Conservation (phyloP, 73 alveolate species). For the Urostyla sp. region DNA sequence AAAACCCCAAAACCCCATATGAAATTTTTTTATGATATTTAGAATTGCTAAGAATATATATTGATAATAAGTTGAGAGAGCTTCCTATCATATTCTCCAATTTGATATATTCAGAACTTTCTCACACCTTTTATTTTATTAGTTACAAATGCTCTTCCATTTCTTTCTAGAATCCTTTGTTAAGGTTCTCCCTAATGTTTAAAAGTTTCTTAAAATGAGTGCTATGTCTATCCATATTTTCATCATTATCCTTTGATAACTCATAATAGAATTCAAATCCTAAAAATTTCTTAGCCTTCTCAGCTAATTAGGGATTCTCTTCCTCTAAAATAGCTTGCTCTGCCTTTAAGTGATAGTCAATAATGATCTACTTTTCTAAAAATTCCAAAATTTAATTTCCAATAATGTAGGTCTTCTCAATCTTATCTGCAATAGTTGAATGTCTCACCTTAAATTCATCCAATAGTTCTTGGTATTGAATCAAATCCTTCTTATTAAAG, state of each 20-base stretch:
- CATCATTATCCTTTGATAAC: neutral
- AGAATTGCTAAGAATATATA: too few species aligned
- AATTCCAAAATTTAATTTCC: slow-evolving; percentile 46
- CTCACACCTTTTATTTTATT: too few species aligned
- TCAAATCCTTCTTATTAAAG: slow-evolving; percentile 32
- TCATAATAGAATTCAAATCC: slow-evolving; percentile 51
- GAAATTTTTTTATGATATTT: too few species aligned
- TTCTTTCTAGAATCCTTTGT: slow-evolving; percentile 5
- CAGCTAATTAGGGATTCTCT: slow-evolving; percentile 55
- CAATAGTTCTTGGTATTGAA: neutral
- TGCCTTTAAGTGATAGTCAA: slow-evolving; percentile 43
- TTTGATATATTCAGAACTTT: too few species aligned
- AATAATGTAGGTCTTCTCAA: slow-evolving; percentile 49
- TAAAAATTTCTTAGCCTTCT: slow-evolving; percentile 42
- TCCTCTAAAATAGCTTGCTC: slow-evolving; percentile 40
- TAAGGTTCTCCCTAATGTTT: slow-evolving; percentile 9
- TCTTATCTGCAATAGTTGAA: slow-evolving; percentile 24
- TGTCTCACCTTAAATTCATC: slow-evolving; percentile 56
- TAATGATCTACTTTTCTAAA: slow-evolving; percentile 47
- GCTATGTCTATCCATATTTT: neutral
- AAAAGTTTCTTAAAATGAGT: neutral
- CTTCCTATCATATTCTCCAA: too few species aligned
- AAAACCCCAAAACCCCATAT: too few species aligned
- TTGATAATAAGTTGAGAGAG: too few species aligned
- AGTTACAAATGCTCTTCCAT: slow-evolving; percentile 5